Base-by-base conservation (phyloP, 441 rosid genomes). In the Corymbia calophylla region DNA sequence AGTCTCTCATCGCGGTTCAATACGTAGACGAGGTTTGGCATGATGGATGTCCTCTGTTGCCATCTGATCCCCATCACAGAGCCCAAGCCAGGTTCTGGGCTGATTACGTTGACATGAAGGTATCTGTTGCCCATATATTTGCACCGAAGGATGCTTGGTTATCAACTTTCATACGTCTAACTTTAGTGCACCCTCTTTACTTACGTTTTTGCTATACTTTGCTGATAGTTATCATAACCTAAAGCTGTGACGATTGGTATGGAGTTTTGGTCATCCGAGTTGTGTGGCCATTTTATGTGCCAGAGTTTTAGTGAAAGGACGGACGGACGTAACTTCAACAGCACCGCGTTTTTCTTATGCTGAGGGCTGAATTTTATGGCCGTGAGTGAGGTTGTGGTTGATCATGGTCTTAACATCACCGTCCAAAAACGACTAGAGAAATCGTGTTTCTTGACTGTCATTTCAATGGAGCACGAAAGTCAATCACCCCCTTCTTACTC, bases 81-180 rank as follows among this genome's bases (percentile, higher is more conserved):
- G 87, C 87, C 82, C 53, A 80, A 12, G 89, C 87, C 27, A 86
- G 55, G 90, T 77, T 90, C 29, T 77, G 87, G 91, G 89, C 39
- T 58, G 68, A 90, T 55, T 58, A 54, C 8, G 32, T 90, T 23
- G 87, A 87, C 44, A 86, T 86, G 73, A 86, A 68, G 86, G 90
- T 88, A 55, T 31, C 21, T 55, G 60, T 47, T 9, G 35, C 10
- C 23, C n/a, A 23, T 11, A 8, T 56, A 8, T 56, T 56, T 39
- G 47, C 25, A 68, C 44, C 25, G 32, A 68, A 32, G 18, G 25
- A 32, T 18, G 47, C 13, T n/a, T 66, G 31, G 10, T 66, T 16
- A 66, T n/a, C 9, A 66, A 66, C 35, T 16, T 66, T 66, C 35
- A 3, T 15, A 11, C 39, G 19, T 9, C 3, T 66, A 66, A 66